Evolutionary conservation across 208 protist genomes (phyloP), one percentile per base, ranked within the genome.

Genomic region (Wallacemonas collosoma): DNA sequence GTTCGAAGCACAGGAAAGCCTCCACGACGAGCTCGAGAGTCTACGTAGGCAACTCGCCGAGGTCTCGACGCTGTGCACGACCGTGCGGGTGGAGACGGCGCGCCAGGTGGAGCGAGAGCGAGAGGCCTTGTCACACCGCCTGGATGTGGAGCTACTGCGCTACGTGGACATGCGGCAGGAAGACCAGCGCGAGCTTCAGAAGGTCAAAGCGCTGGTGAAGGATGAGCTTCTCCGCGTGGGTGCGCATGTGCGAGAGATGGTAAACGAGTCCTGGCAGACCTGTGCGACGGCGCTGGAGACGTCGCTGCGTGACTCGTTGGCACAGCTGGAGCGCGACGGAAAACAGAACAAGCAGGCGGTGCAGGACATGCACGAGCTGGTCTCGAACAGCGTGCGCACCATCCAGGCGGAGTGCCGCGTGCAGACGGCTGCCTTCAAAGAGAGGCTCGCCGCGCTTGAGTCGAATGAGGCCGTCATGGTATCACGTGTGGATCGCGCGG

Each of bases 391-490:
- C 67, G 61, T 80, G 63, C 80, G 76, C 9, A 83, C 73, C 41
- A 80, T 76, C 48, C 85, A 90, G 75, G 71, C 81, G 9, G 88
- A 93, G 71, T 50, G 79, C 63, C 81, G 86, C 3, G 38, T 87
- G 61, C 76, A 86, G 45, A 83, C 70, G 9, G 76, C 75, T 1
- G 50, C 82, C 0, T 68, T 88, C 14, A 77, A 76, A 73, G 88
- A 93, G 72, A 81, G 87, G 11, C 66, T 95, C n/a, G 68, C 77
- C n/a, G 75, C 85, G 60, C 63, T 93, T n/a, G 90, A 95, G 74
- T 79, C 88, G 44, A 77, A 67, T 48, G 75, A 70, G 41, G 82
- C 87, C 2, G 83, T 89, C 3, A 64, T 68, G n/a, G 26, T 68
- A 17, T 89, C 83, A 8, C 82, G 84, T 36, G 65, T 93, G 26